These are phyloP conservation scores for Fusarium setosum DNA, from an alignment of 2,329 filamentous ascomycete species.

Conservation along the genomic window DNA sequence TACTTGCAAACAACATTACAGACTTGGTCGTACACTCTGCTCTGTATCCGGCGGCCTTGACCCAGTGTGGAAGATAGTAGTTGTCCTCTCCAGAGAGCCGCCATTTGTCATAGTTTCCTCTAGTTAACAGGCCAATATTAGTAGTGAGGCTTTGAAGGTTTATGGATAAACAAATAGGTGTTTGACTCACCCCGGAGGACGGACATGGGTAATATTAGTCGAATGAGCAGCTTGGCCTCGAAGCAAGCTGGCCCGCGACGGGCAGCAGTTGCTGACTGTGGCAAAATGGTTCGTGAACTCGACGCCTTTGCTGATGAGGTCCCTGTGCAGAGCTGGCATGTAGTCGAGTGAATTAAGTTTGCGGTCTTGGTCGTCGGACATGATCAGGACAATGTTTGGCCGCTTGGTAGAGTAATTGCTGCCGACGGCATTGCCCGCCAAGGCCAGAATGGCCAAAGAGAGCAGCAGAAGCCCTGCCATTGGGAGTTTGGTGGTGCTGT, in stretches of 20 bases:
- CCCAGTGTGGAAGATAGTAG: conserved; percentile 27
- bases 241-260: conserved; percentile 6
- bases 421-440: neutral
- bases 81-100: conserved; percentile 6
- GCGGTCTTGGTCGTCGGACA: conserved; percentile 72
- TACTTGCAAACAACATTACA: too few relatives aligned
- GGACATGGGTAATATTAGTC: conserved; percentile 22
- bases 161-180: neutral
- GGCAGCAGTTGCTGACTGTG: conserved; percentile 15
- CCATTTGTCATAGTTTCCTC: conserved; percentile 19
- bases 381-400: conserved; percentile 70
- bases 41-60: conserved; percentile 27
- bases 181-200: neutral
- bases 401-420: neutral
- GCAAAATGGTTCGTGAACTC: conserved; percentile 11
- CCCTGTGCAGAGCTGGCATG: conserved; percentile 63
- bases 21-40: conserved; percentile 9
- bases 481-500: neutral
- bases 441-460: neutral
- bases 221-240: conserved; percentile 14
- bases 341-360: conserved; percentile 68
- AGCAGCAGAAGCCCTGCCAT: neutral
- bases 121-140: neutral
- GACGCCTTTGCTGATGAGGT: conserved; percentile 62
- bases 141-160: neutral